These are phyloP conservation scores for Cucumis hystrix DNA, from an alignment of 306 rosid genomes.

Conservation along the genomic window DNA sequence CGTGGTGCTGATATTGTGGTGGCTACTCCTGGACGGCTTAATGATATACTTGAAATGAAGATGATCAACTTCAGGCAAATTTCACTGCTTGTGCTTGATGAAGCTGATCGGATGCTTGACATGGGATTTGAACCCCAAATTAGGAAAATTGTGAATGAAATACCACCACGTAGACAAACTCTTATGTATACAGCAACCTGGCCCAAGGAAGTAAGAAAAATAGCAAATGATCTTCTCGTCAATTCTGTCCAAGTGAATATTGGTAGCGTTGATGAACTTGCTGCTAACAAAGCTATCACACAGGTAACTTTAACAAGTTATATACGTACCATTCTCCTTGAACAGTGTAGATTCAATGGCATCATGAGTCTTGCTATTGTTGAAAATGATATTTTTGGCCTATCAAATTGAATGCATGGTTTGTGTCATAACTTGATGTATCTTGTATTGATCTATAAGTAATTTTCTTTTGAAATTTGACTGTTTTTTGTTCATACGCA, in stretches of 20 bases:
- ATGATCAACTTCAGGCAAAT: constrained; percentile 76
- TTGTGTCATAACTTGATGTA: background rate
- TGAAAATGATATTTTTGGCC: background rate
- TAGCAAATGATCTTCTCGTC: constrained; percentile 89
- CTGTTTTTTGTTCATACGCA: too few species aligned
- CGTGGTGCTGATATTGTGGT: constrained; percentile 96
- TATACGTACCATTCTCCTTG: background rate
- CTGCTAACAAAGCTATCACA: constrained; percentile 90
- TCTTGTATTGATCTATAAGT: too few species aligned
- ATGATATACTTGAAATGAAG: constrained; percentile 93
- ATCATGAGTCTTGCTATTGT: background rate
- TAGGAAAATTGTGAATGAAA: constrained; percentile 90
- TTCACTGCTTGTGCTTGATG: constrained; percentile 96
- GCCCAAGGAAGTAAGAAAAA: constrained; percentile 99
- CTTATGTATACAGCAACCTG: constrained; percentile 99
- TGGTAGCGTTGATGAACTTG: constrained; percentile 92
- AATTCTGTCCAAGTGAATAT: constrained; percentile 96
- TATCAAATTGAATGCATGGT: background rate
- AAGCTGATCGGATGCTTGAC: constrained; percentile 99
- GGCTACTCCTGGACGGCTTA: constrained; percentile 98
- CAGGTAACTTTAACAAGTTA: constrained; percentile 41
- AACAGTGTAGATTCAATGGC: background rate
- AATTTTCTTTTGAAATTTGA: too few species aligned
- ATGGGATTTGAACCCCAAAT: constrained; percentile 99
- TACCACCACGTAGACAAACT: constrained; percentile 92